Percentiles rank a stretch among this genome's conserved stretches.
Evolutionary conservation across 352 stramenopile species (phyloP).

Genomic region (Phytopythium montanum): DNA sequence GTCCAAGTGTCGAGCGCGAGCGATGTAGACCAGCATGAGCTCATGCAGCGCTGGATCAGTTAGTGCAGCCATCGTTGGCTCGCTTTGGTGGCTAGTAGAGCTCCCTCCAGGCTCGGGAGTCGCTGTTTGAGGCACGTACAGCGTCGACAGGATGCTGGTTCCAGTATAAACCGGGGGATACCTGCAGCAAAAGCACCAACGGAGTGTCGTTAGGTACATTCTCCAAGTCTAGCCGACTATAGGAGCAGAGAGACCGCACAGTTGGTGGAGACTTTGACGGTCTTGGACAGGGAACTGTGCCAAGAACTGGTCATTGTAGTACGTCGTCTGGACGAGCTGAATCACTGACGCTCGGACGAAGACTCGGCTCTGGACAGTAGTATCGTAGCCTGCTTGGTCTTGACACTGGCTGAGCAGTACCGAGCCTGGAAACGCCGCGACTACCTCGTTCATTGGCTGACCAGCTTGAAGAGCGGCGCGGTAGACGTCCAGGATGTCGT

Average conservation of each 20-base stretch:
- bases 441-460: background rate
- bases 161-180: conserved; percentile 9
- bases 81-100: background rate
- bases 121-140: background rate
- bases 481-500: conserved; percentile 1
- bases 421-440: background rate
- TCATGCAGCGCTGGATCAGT: conserved; percentile 24
- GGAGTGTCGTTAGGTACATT: background rate
- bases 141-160: background rate
- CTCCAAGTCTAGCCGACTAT: background rate
- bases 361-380: background rate
- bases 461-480: background rate
- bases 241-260: conserved; percentile 12
- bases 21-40: conserved; percentile 31
- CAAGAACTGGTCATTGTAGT: conserved; percentile 27
- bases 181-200: conserved; percentile 14
- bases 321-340: conserved; percentile 34
- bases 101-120: background rate
- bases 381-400: background rate
- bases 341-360: conserved; percentile 37
- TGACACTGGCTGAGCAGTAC: background rate
- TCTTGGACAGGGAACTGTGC: conserved; percentile 15
- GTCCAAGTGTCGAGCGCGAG: conserved; percentile 10
- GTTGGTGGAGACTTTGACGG: conserved; percentile 18
- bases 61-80: conserved; percentile 11